Evolutionary conservation across 371 early-diverging fungal genomes (phyloP).

Genomic region (Mucor plumbeus): DNA sequence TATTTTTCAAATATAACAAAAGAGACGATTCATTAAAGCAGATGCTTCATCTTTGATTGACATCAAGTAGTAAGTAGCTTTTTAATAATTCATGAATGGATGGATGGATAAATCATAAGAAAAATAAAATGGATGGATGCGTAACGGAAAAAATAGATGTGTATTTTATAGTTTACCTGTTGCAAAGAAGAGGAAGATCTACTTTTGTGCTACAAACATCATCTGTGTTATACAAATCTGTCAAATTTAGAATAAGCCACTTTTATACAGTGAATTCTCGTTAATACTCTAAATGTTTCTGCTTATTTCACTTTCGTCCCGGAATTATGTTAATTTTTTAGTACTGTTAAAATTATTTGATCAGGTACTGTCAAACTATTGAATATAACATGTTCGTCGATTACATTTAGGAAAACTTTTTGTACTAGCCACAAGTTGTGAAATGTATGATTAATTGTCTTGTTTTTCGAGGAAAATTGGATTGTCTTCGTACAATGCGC

Average conservation of each 20-base stretch:
- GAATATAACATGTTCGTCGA: too few species aligned
- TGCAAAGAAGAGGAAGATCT: conserved; percentile 34
- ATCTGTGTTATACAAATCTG: conserved; percentile 16
- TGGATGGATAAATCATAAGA: conserved; percentile 29
- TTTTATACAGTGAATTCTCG: neutral
- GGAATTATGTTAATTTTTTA: neutral
- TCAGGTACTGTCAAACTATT: too few species aligned
- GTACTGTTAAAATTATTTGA: too few species aligned
- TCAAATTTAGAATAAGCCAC: conserved; percentile 26
- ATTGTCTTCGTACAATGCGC: too few species aligned
- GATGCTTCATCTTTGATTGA: neutral
- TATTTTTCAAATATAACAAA: neutral
- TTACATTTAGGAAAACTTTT: too few species aligned
- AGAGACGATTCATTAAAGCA: conserved; percentile 17
- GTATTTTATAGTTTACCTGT: conserved; percentile 25
- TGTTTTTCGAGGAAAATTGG: too few species aligned
- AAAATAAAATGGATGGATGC: conserved; percentile 7
- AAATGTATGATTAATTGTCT: too few species aligned
- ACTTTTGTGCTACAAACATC: conserved; percentile 13
- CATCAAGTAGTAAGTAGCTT: neutral
- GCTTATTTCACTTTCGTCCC: neutral
- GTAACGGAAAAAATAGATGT: too few species aligned
- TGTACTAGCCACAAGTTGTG: too few species aligned
- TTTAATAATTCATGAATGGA: conserved; percentile 4
- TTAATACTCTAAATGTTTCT: neutral